These are phyloP conservation scores for Butyriboletus loyo DNA, from an alignment of 768 basidiomycete species.

Conservation along the genomic window DNA sequence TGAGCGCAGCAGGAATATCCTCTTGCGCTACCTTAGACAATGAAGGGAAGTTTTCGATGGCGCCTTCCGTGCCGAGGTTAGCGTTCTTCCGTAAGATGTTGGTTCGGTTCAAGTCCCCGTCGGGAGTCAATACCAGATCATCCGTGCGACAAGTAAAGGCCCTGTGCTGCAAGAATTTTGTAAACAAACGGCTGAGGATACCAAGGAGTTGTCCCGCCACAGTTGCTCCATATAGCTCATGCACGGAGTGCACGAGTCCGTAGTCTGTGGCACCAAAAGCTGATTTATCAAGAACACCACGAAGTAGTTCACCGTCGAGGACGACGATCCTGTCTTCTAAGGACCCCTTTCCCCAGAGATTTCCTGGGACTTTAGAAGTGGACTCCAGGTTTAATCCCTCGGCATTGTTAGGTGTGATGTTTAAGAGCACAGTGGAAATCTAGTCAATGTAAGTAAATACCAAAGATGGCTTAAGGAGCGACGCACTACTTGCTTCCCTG, in stretches of 20 bases:
- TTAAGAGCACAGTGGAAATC: conserved; percentile 93
- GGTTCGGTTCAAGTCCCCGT: conserved; percentile 69
- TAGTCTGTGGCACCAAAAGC: conserved; percentile 96
- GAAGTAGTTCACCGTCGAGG: conserved; percentile 89
- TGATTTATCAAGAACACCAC: conserved; percentile 94
- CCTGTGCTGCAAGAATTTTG: conserved; percentile 94
- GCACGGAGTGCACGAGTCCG: conserved; percentile 95
- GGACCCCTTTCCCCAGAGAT: conserved; percentile 79
- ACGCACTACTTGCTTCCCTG: conserved; percentile 93
- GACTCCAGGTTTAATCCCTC: conserved; percentile 82
- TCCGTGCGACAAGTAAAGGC: conserved; percentile 99
- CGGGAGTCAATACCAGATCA: conserved; percentile 84
- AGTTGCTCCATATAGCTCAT: conserved; percentile 91
- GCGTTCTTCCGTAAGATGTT: conserved; percentile 65
- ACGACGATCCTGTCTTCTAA: conserved; percentile 84
- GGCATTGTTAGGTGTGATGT: conserved; percentile 79
- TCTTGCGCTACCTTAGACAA: conserved; percentile 47
- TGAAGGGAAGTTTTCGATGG: conserved; percentile 88
- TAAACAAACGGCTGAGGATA: conserved; percentile 90
- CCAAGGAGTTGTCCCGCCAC: conserved; percentile 89
- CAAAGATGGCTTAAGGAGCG: neutral
- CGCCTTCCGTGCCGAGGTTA: conserved; percentile 79
- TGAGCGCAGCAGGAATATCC: conserved; percentile 57
- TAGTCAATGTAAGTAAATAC: conserved; percentile 28
- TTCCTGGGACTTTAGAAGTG: conserved; percentile 85